Percentiles rank a stretch among this genome's conserved stretches.
These are phyloP conservation scores for Tolypocladium tropicale DNA, from an alignment of 2,329 filamentous ascomycete species.

Conservation along the genomic window DNA sequence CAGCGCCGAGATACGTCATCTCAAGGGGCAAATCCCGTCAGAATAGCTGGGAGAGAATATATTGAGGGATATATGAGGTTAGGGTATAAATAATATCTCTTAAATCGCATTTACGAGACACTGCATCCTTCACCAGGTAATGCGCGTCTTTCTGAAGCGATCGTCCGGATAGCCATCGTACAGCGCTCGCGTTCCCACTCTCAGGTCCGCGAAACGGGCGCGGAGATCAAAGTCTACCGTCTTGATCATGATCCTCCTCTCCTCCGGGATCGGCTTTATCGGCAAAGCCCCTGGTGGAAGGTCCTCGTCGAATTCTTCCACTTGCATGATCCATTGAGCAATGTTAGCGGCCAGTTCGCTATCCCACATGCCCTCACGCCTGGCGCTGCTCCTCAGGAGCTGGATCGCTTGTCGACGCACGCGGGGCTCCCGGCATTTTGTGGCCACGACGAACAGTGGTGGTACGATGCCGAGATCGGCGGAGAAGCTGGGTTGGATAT, in stretches of 20 bases:
- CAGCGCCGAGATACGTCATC: too few species aligned
- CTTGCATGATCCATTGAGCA: constrained; percentile 41
- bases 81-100: too few species aligned
- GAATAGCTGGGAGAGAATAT: too few species aligned
- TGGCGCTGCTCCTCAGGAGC: constrained; percentile 46
- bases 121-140: constrained; percentile 32
- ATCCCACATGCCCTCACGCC: constrained; percentile 62
- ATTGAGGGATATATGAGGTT: too few species aligned
- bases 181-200: constrained; percentile 44
- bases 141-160: constrained; percentile 33
- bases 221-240: constrained; percentile 47
- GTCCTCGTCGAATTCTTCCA: constrained; percentile 37
- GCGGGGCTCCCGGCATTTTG: constrained; percentile 49
- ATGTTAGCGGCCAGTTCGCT: constrained; percentile 47
- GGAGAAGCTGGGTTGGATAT: constrained; percentile 53
- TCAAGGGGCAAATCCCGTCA: not conserved
- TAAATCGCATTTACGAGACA: not conserved
- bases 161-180: constrained; percentile 34
- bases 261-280: constrained; percentile 32
- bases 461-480: constrained; percentile 55
- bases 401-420: constrained; percentile 51
- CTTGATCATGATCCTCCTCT: constrained; percentile 45
- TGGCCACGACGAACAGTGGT: constrained; percentile 55
- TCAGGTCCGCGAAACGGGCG: constrained; percentile 35
- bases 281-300: constrained; percentile 1